Evolutionary conservation across 805 yeast species (phyloP).

Genomic region (Candida michaelii): DNA sequence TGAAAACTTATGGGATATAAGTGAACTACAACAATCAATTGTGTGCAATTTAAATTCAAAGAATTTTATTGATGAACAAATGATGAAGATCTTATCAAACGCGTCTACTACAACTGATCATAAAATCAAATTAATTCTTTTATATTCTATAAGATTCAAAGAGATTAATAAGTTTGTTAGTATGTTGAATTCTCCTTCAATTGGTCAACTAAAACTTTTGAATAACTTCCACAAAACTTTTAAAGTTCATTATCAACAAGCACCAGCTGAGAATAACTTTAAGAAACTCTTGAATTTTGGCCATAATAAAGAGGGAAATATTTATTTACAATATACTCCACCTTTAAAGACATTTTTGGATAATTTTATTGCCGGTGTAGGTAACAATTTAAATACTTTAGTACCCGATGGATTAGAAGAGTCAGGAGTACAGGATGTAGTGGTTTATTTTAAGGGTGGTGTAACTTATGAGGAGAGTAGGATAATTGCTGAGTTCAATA

Average conservation of each 20-base stretch:
- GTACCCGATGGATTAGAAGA: conserved; percentile 32
- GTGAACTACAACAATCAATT: conserved; percentile 87
- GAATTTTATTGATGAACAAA: conserved; percentile 44
- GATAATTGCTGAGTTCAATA: conserved; percentile 61
- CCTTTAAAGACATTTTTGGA: conserved; percentile 50
- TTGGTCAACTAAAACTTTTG: conserved; percentile 31
- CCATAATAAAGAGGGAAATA: conserved; percentile 47
- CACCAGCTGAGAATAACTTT: conserved; percentile 26
- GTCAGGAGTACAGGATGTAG: conserved; percentile 48
- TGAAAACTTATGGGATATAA: conserved; percentile 73
- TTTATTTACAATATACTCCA: conserved; percentile 91
- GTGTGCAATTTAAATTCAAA: conserved; percentile 51
- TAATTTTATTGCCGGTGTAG: conserved; percentile 15
- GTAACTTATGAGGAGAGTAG: conserved; percentile 91
- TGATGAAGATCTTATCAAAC: conserved; percentile 53
- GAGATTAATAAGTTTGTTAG: conserved; percentile 22
- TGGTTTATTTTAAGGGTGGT: conserved; percentile 81
- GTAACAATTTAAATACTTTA: conserved; percentile 25
- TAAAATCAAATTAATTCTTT: conserved; percentile 69
- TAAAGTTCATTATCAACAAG: conserved; percentile 26
- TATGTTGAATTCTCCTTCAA: conserved; percentile 34
- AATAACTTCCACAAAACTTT: conserved; percentile 28
- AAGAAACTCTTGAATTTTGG: conserved; percentile 16
- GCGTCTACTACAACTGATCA: conserved; percentile 46
- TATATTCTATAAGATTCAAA: conserved; percentile 66